Percentiles rank a stretch among this genome's conserved stretches.
phyloP scores from a whole-genome alignment of 257 asterid genomes.

The Eustoma russellianum region DNA sequence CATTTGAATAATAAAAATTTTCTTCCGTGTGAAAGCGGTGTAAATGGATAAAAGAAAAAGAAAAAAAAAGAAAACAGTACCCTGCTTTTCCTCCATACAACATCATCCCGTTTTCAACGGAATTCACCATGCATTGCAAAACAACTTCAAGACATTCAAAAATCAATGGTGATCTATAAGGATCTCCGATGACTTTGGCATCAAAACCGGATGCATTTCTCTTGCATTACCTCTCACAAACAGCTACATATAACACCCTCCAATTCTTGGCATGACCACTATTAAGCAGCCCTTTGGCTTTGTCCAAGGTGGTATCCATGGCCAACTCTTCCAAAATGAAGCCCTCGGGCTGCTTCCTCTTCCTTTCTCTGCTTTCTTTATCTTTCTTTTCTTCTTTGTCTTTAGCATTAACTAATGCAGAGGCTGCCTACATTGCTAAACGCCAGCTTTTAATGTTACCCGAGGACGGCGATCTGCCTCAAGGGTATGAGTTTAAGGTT shows the following conservation, averaged over 20 bases:
- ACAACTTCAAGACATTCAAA: neutral
- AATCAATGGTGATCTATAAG: neutral
- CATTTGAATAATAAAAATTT: too few relatives aligned
- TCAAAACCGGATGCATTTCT: slow-evolving; percentile 12
- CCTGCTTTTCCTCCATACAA: slow-evolving; percentile 7
- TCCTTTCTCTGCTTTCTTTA: slow-evolving; percentile 17
- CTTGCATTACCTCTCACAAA: slow-evolving; percentile 17
- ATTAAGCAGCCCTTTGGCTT: slow-evolving; percentile 58
- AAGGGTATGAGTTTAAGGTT: slow-evolving; percentile 3
- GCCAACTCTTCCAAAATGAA: slow-evolving; percentile 33
- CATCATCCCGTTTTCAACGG: neutral
- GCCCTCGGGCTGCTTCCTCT: slow-evolving; percentile 42
- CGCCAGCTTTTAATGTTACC: slow-evolving; percentile 18
- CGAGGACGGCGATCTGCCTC: slow-evolving; percentile 13
- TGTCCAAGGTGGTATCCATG: slow-evolving; percentile 43
- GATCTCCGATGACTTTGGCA: slow-evolving; percentile 20
- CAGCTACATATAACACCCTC: slow-evolving; percentile 24
- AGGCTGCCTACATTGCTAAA: slow-evolving; percentile 18
- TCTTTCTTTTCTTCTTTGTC: slow-evolving; percentile 17
- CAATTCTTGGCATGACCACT: slow-evolving; percentile 4
- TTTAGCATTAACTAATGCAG: slow-evolving; percentile 19
- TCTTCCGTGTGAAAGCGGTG: too few relatives aligned
- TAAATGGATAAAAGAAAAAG: too few relatives aligned
- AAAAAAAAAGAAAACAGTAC: too few relatives aligned
- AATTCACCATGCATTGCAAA: neutral